Conservation (phyloP, 768 basidiomycete species). For the Suillus ampliporus region DNA sequence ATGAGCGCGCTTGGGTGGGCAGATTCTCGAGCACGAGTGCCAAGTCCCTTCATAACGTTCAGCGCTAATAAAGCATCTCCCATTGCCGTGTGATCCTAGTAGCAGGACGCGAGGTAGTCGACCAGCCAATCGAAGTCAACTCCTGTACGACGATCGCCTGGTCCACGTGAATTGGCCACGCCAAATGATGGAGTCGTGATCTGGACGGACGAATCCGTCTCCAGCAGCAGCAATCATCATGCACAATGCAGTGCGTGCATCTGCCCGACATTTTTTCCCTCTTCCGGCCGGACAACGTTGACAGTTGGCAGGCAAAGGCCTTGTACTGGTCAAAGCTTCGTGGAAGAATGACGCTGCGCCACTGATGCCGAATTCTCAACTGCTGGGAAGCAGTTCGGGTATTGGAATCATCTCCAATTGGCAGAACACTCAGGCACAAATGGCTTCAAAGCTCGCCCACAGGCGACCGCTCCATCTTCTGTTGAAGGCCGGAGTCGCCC, state of each 20-base stretch:
- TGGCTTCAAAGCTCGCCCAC: conserved; percentile 8
- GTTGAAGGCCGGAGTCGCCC: neutral
- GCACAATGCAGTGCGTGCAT: conserved; percentile 1
- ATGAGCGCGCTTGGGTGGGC: neutral
- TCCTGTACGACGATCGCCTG: neutral
- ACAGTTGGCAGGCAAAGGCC: neutral
- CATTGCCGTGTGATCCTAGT: neutral
- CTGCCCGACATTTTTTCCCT: neutral
- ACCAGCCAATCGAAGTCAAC: conserved; percentile 6
- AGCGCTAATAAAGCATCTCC: conserved; percentile 2
- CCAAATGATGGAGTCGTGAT: neutral
- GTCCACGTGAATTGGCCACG: conserved; percentile 1
- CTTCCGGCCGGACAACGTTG: neutral
- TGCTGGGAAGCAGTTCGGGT: neutral
- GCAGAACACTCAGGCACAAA: neutral
- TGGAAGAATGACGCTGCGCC: conserved; percentile 6
- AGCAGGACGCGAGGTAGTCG: neutral
- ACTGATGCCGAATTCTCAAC: neutral
- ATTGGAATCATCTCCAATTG: neutral
- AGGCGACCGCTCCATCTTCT: conserved; percentile 2
- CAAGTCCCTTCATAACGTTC: conserved; percentile 4
- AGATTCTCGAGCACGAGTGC: neutral
- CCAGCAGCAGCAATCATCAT: conserved; percentile 4
- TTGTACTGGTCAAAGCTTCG: conserved; percentile 1
- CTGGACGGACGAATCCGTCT: neutral